phyloP scores from a whole-genome alignment of 1,284 basidiomycete genomes.

The Naganishia sp. region DNA sequence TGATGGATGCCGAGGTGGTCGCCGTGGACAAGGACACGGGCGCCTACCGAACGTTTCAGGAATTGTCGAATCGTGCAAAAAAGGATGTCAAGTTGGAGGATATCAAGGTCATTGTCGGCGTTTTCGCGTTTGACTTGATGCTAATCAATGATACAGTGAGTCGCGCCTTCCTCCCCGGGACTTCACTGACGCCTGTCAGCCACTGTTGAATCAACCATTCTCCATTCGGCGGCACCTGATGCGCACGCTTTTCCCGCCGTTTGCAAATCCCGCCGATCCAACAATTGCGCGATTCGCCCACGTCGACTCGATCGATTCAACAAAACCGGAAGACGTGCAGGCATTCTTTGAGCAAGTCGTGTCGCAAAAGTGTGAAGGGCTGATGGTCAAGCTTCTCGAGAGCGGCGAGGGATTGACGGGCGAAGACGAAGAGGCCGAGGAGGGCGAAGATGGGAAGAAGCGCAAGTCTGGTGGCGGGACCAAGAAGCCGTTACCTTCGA shows the following conservation, averaged over 20 bases:
- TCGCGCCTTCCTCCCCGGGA: conserved; percentile 11
- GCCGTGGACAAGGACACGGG: conserved; percentile 84
- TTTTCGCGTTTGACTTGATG: conserved; percentile 93
- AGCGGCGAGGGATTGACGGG: conserved; percentile 48
- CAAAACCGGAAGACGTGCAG: conserved; percentile 63
- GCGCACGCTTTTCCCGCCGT: conserved; percentile 62
- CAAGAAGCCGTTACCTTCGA: conserved; percentile 75
- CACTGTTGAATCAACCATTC: conserved; percentile 70
- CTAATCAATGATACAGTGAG: conserved; percentile 89
- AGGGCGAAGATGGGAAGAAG: conserved; percentile 39
- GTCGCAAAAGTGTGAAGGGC: conserved; percentile 81
- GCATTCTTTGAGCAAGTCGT: conserved; percentile 78
- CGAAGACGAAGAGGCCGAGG: conserved; percentile 45
- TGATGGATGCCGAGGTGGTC: conserved; percentile 94
- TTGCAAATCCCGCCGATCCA: conserved; percentile 50
- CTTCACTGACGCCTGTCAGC: conserved; percentile 54
- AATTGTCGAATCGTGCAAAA: conserved; percentile 88
- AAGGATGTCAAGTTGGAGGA: conserved; percentile 97
- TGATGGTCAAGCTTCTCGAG: conserved; percentile 83
- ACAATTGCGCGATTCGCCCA: conserved; percentile 70
- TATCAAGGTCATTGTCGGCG: conserved; percentile 90
- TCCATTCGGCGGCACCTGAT: conserved; percentile 70
- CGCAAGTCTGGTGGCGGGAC: conserved; percentile 43
- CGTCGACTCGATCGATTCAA: conserved; percentile 73
- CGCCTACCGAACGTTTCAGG: conserved; percentile 94